These are phyloP conservation scores for Thelonectria olida DNA, from an alignment of 2,329 filamentous ascomycete species.

Conservation along the genomic window DNA sequence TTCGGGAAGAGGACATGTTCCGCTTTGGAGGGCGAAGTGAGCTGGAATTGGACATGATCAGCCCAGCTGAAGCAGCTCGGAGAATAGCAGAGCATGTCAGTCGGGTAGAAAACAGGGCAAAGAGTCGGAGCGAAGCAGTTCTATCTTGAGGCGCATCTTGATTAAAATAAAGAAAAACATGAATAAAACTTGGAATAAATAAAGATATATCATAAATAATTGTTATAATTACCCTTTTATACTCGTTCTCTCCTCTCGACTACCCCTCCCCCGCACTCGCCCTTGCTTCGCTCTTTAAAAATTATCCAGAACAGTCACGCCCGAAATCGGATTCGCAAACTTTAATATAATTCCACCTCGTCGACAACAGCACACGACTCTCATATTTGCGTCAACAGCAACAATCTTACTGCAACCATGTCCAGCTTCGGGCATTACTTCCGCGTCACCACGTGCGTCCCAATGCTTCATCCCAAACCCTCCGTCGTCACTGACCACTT, in stretches of 20 bases:
- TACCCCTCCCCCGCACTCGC: conserved; percentile 29
- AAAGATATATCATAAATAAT: no score
- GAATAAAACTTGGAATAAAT: no score
- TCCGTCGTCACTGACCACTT: not conserved
- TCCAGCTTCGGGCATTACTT: conserved; percentile 81
- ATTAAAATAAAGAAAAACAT: no score
- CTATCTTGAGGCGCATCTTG: no score
- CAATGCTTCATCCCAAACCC: conserved; percentile 1
- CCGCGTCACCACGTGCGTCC: conserved; percentile 71
- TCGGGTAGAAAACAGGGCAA: no score
- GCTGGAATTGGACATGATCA: conserved; percentile 4
- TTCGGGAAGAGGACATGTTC: conserved; percentile 9
- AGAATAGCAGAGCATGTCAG: not conserved
- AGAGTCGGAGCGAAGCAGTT: no score
- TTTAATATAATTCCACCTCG: not conserved
- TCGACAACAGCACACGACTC: not conserved
- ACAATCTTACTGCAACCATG: conserved; percentile 71
- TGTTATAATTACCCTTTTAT: no score
- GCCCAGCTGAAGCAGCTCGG: not conserved
- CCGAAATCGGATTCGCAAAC: conserved; percentile 1
- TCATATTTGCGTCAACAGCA: conserved; percentile 6
- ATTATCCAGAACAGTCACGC: conserved; percentile 16
- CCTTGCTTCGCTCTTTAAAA: not conserved
- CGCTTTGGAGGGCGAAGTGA: not conserved
- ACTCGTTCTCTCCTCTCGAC: not conserved